These are phyloP conservation scores for Talaromyces borbonicus DNA, from an alignment of 495 filamentous ascomycete species.

Conservation along the genomic window DNA sequence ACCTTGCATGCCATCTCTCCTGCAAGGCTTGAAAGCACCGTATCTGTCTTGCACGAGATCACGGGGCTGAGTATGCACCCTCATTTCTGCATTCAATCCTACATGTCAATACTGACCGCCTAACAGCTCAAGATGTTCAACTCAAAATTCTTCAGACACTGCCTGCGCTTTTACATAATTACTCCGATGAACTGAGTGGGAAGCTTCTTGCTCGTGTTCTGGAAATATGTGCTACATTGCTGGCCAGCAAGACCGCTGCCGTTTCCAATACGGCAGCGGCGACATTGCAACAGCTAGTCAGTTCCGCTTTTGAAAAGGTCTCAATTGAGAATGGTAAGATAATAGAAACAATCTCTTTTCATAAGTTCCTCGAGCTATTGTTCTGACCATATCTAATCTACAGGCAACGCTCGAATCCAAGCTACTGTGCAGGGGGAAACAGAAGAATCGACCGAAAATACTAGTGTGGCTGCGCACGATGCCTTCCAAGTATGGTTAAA, in stretches of 20 bases:
- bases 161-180: constrained; percentile 86
- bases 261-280: constrained; percentile 93
- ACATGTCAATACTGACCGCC: constrained; percentile 19
- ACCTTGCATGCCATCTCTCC: constrained; percentile 67
- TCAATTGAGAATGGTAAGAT: constrained; percentile 60
- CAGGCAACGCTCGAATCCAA: constrained; percentile 44
- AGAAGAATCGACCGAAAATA: constrained; percentile 49
- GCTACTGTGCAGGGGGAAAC: constrained; percentile 29
- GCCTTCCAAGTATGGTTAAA: constrained; percentile 66
- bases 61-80: constrained; percentile 45
- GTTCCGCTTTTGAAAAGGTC: constrained; percentile 87
- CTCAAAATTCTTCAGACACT: constrained; percentile 92
- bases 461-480: constrained; percentile 73
- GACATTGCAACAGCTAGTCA: constrained; percentile 87
- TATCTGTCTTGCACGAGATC: constrained; percentile 79
- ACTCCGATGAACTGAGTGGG: constrained; percentile 68
- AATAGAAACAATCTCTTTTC: background rate
- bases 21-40: constrained; percentile 65
- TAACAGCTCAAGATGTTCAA: constrained; percentile 74
- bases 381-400: constrained; percentile 14
- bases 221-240: constrained; percentile 82
- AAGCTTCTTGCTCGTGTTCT: constrained; percentile 71
- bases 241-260: constrained; percentile 80
- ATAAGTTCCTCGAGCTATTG: background rate
- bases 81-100: background rate